These are phyloP conservation scores for Extremus antarcticus DNA, from an alignment of 495 filamentous ascomycete species.

Conservation along the genomic window DNA sequence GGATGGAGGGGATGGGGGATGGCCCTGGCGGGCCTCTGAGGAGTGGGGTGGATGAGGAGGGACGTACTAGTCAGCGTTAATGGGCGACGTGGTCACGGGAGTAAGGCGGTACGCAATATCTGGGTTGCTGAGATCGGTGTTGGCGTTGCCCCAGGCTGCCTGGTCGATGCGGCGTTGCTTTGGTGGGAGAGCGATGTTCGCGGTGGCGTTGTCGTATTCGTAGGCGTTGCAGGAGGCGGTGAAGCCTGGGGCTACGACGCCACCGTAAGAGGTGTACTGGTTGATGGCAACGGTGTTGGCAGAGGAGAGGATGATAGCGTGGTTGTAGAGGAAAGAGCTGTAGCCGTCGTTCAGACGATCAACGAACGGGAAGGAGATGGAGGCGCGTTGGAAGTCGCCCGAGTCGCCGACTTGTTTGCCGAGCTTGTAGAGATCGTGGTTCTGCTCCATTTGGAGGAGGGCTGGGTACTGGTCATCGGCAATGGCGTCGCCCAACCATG, in stretches of 20 bases:
- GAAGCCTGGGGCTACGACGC: background rate
- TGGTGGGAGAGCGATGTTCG: background rate
- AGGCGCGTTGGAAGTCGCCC: background rate
- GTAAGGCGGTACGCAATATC: background rate
- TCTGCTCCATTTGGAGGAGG: background rate
- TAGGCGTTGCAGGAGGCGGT: background rate
- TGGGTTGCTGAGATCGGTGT: background rate
- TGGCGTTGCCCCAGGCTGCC: background rate
- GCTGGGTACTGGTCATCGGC: background rate
- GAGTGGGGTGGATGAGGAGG: background rate
- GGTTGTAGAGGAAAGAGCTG: background rate
- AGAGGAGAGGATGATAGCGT: background rate
- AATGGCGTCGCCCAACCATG: background rate
- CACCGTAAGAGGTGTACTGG: background rate
- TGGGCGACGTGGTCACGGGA: background rate
- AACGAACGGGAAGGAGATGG: background rate
- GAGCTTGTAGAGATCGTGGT: background rate
- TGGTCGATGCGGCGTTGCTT: background rate
- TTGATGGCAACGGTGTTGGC: background rate
- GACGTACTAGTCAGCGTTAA: background rate
- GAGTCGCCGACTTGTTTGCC: background rate
- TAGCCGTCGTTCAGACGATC: background rate
- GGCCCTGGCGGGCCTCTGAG: background rate
- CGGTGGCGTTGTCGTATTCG: background rate
- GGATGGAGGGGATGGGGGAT: background rate